These are phyloP conservation scores for Fallopia convolvulus DNA, from an alignment of 148 eudicot species.

Conservation along the genomic window DNA sequence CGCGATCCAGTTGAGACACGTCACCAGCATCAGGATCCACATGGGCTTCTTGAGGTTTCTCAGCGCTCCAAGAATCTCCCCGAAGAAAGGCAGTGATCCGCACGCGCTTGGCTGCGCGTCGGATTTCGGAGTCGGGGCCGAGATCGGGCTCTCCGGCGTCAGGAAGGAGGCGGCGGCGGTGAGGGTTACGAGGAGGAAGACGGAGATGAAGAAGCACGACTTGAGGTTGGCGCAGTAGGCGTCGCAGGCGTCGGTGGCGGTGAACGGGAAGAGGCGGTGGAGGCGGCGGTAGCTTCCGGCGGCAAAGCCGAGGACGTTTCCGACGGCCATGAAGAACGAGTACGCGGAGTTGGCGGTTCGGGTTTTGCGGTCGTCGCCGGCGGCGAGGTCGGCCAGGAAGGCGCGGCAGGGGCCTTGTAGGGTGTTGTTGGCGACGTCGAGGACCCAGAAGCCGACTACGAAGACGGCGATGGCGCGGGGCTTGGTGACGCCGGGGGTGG, in stretches of 20 bases:
- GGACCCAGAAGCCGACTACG: conserved; percentile 8
- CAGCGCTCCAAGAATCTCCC: conserved; percentile 40
- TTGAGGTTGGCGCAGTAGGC: conserved; percentile 80
- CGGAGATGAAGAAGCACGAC: conserved; percentile 56
- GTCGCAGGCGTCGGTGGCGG: conserved; percentile 59
- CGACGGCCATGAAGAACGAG: conserved; percentile 73
- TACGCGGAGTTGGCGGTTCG: conserved; percentile 39
- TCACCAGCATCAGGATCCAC: conserved; percentile 59
- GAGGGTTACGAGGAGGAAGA: conserved; percentile 29
- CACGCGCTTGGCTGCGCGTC: neutral
- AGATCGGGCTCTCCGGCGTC: conserved; percentile 31
- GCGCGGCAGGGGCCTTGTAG: conserved; percentile 12
- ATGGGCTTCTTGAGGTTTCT: conserved; percentile 41
- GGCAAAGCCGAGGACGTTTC: conserved; percentile 70
- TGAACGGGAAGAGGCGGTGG: conserved; percentile 42
- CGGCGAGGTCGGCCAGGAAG: conserved; percentile 3
- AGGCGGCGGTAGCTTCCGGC: conserved; percentile 52
- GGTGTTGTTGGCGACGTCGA: conserved; percentile 10
- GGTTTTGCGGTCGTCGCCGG: conserved; percentile 27
- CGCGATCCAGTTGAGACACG: conserved; percentile 60
- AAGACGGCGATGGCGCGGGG: conserved; percentile 10
- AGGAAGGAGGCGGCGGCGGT: conserved; percentile 28
- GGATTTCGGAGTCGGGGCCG: neutral
- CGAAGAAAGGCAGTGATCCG: conserved; percentile 25
- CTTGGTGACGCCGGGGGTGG: neutral